These are phyloP conservation scores for Talaromyces adpressus DNA, from an alignment of 495 filamentous ascomycete genomes.

Conservation along the genomic window DNA sequence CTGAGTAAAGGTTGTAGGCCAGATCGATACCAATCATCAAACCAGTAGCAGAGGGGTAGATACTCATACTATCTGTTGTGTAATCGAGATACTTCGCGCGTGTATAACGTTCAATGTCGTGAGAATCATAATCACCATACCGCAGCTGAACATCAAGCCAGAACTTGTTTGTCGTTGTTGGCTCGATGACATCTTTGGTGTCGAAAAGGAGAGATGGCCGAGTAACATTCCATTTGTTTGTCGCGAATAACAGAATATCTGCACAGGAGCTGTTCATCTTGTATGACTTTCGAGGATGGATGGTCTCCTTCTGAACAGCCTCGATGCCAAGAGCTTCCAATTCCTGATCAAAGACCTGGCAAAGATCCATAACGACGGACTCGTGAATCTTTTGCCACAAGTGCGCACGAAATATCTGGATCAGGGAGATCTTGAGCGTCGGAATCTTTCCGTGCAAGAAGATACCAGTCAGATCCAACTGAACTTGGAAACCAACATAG, in stretches of 20 bases:
- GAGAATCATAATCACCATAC: conserved; percentile 98
- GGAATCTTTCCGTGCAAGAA: conserved; percentile 99
- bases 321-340: conserved; percentile 94
- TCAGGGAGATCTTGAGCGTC: conserved; percentile 95
- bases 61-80: conserved; percentile 98
- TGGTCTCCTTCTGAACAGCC: conserved; percentile 98
- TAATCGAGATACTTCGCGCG: conserved; percentile 99
- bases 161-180: conserved; percentile 97
- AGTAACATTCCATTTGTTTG: conserved; percentile 98
- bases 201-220: conserved; percentile 89
- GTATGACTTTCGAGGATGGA: conserved; percentile 98
- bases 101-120: conserved; percentile 97
- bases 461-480: conserved; percentile 96
- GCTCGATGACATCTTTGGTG: conserved; percentile 91
- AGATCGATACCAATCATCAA: conserved; percentile 98
- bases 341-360: conserved; percentile 99
- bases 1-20: conserved; percentile 96
- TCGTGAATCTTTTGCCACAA: conserved; percentile 99
- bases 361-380: conserved; percentile 97
- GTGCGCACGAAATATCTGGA: conserved; percentile 99
- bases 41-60: conserved; percentile 96
- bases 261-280: conserved; percentile 99
- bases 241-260: conserved; percentile 95
- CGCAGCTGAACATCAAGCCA: conserved; percentile 98
- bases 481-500: conserved; percentile 93